Base-by-base conservation (phyloP, 2,329 filamentous ascomycete species). In the Eutypa lata region DNA sequence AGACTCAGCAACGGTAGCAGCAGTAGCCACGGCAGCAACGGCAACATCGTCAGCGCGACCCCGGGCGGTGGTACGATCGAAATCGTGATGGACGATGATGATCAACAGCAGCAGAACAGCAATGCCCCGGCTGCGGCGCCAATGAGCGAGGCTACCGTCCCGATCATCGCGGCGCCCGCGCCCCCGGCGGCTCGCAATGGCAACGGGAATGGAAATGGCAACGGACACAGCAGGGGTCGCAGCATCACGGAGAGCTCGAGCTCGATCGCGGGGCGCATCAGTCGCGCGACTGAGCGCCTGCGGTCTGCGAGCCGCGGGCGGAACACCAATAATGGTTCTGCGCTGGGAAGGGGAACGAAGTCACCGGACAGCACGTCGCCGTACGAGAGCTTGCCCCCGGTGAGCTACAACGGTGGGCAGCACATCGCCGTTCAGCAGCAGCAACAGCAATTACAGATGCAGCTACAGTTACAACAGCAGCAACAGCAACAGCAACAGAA, bases 51-150 rank as follows among this genome's bases (percentile, higher is more conserved):
- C 56, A 67, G 70, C 31, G 74, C 54, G 33, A 53, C 74, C 2
- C 59, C 75, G 16, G 76, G 74, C 7, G 78, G 80, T 0, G 82
- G 79, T 4, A 79, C 83, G 62, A 86, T 87, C 57, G 83, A 87
- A 65, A 84, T 87, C 55, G 82, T 87, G 48, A 84, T 84, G 78
- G 83, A 87, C 57, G 81, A 84, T 2, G 80, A 83, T 6, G 76
- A 80, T 18, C 60, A 65, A 51, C 35, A 38, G 35, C 35, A 46
- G 14, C 16, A 28, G 24, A 40, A 60, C 58, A 35, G 55, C 54
- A 33, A 55, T 51, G 28, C 57, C 2, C 59, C 70, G 13, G 57
- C 65, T 13, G 71, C 70, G 8, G 66, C 68, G 2, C 73, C 71
- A 1, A 71, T 73, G 47, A 61, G 64, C 53, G 76, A 79, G 54